Percentiles rank a stretch among this genome's conserved stretches.
Conservation (phyloP, 2,329 filamentous ascomycete species). For the Colletotrichum destructivum region DNA sequence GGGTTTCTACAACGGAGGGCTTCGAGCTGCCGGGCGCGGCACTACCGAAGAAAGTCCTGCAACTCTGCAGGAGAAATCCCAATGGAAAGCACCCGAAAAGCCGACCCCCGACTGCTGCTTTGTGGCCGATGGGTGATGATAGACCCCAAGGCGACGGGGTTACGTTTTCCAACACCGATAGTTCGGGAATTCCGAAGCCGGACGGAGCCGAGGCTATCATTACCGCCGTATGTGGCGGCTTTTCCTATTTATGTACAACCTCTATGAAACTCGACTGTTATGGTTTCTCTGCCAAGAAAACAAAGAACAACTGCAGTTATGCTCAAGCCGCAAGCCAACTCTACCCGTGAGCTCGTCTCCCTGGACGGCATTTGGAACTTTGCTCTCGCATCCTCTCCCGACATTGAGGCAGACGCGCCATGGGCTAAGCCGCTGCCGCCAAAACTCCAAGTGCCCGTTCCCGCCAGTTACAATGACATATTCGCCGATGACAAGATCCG, state of each 20-base stretch:
- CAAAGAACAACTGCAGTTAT: conserved; percentile 3
- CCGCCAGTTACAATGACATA: conserved; percentile 48
- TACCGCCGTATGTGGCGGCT: neutral
- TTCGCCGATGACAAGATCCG: conserved; percentile 45
- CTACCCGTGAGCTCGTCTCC: conserved; percentile 41
- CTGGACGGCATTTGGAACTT: conserved; percentile 49
- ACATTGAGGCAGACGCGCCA: conserved; percentile 39
- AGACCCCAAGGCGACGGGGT: no score
- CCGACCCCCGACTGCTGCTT: neutral
- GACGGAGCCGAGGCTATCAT: neutral
- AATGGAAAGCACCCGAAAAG: neutral
- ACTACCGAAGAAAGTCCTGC: neutral
- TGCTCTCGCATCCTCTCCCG: conserved; percentile 23
- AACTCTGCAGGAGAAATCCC: neutral
- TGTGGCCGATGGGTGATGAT: neutral
- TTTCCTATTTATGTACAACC: neutral
- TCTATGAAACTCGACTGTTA: neutral
- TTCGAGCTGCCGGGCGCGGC: neutral
- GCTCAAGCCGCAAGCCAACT: conserved; percentile 44
- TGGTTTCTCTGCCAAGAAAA: no score
- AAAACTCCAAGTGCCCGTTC: conserved; percentile 44
- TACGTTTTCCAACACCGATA: neutral
- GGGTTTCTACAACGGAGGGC: neutral
- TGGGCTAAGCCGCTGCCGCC: conserved; percentile 48
- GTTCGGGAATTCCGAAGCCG: neutral